Base-by-base conservation (phyloP, 1,284 basidiomycete genomes). In the Flammula alnicola region DNA sequence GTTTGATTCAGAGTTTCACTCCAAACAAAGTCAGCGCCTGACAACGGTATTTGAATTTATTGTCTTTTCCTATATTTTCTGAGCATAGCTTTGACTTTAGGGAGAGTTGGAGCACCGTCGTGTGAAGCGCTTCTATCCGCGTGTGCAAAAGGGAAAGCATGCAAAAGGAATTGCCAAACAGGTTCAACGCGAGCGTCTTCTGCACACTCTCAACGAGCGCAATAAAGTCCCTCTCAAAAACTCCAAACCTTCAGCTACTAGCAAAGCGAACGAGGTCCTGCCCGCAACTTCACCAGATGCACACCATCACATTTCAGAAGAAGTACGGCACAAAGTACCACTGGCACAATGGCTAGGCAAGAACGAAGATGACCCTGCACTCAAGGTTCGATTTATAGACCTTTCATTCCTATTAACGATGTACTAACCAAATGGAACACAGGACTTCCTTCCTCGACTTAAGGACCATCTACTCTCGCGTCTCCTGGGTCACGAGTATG, bases 121-220 rank as follows among this genome's bases (percentile, higher is more conserved):
- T 4, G 20, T 44, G 10, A 57, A 52, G 36, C 17, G 19, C 5
- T 36, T 51, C 22, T 58, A 56, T 49, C 16, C 12, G 5, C 37
- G 40, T 7, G 46, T 52, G 5, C 44, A 44, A n/a, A 52, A 50
- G 31, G 50, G 30, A 10, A 37, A 41, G 11, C 37, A 43, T 31
- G 29, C 40, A 2, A 14, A 17, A 5, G 50, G 47, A 26, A 42
- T 49, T n/a, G 51, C 38, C 26, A 43, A 31, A 5, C 40, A 57
- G 26, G 42, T 72, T 11, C 57, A 62, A 1, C 59, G 63, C 5
- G 62, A 6, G 62, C 66, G 0, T 0, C 10, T 46, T 10, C 17
- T 55, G 20, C 30, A 38, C n/a, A 7, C 27, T 7, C 22, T 54
- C 16, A 26, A 33, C 8, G 16, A 49, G 16, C 43, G 32, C 3